A percentile compares a stretch with the other conserved stretches of the same genome.
Evolutionary conservation across 2,329 filamentous ascomycete species (phyloP).

Genomic region (Sporothrix humicola): DNA sequence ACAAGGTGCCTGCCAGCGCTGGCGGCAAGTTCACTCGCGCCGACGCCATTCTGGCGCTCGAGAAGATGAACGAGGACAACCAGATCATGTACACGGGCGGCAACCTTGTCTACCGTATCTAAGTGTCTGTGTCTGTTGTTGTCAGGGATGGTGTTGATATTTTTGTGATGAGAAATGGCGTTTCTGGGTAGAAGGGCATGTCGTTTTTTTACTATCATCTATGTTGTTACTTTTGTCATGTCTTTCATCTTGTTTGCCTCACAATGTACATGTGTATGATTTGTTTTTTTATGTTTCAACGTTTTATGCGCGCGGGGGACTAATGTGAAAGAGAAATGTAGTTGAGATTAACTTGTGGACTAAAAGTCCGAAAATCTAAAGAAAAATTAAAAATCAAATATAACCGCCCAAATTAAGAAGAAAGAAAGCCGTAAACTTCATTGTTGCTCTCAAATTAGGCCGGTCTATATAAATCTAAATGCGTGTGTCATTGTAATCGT

Average conservation of each 20-base stretch:
- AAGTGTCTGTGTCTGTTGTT: background rate
- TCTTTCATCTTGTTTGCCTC: background rate
- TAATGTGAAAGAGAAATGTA: slow-evolving; percentile 12
- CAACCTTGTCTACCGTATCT: slow-evolving; percentile 74
- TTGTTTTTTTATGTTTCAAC: background rate
- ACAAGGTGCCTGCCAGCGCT: slow-evolving; percentile 49
- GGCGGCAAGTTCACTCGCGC: slow-evolving; percentile 68
- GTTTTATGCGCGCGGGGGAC: background rate
- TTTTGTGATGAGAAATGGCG: slow-evolving; percentile 22
- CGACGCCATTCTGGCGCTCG: slow-evolving; percentile 79
- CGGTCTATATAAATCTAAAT: slow-evolving; percentile 9
- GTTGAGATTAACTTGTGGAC: background rate
- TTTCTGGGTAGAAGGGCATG: slow-evolving; percentile 32
- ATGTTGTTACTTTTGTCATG: slow-evolving; percentile 2
- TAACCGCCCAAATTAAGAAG: background rate
- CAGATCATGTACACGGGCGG: slow-evolving; percentile 83
- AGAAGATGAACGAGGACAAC: slow-evolving; percentile 80
- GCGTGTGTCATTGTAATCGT: slow-evolving; percentile 6
- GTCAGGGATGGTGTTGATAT: background rate
- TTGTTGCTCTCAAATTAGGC: background rate
- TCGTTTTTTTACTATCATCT: slow-evolving; percentile 11
- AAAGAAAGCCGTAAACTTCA: background rate
- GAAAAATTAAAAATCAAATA: background rate
- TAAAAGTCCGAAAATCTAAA: background rate
- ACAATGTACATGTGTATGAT: slow-evolving; percentile 14